Base-by-base conservation (phyloP, 805 yeast genomes). In the Candida odintsovae region DNA sequence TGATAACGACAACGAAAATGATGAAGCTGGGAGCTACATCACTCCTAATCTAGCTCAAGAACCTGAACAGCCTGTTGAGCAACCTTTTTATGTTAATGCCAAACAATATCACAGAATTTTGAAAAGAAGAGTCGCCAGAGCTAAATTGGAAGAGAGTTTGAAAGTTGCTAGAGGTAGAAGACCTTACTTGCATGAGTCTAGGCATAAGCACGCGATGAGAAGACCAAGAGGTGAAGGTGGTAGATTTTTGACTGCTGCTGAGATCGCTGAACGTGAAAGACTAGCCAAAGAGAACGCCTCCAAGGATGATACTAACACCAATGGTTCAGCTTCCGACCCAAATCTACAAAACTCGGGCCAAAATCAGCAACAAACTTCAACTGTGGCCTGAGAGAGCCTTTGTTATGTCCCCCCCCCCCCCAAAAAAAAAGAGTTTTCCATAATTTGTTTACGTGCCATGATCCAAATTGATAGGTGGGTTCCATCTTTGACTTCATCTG, bases 141-240 rank as follows among this genome's bases (percentile, higher is more conserved):
- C 97, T 6, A 86, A 83, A 64, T 74, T 94, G 36, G 98, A 94
- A 61, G 98, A 94, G 61, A 79, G 82, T 39, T 74, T 92, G 52
- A 85, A 88, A 60, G 86, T 86, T 5, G 90, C 94, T 16, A 77
- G 96, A 52, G 95, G 95, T 16, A 79, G 98, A 57, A 84, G 85
- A 62, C 97, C 98, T 12, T 92, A 95, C 65, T 66, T 94, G 42
- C 99, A 94, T 63, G 99, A 94, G 66, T 88, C 97, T 18, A 77
- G 99, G 58, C 99, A 94, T 65, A 92, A 94, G 64, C 99, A 94
- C 65, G 99, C 99, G 3, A 94, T 94, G 99, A 78, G 98, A 62
- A 78, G 99, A 64, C 98, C 99, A 15, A 80, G 99, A 57, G 99
- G 99, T 23, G 98, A 94, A 69, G 99, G 99, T 28, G 99, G 99